Base-by-base conservation (phyloP, 371 early-diverging fungal species). In the Saksenaea vasiformis region DNA sequence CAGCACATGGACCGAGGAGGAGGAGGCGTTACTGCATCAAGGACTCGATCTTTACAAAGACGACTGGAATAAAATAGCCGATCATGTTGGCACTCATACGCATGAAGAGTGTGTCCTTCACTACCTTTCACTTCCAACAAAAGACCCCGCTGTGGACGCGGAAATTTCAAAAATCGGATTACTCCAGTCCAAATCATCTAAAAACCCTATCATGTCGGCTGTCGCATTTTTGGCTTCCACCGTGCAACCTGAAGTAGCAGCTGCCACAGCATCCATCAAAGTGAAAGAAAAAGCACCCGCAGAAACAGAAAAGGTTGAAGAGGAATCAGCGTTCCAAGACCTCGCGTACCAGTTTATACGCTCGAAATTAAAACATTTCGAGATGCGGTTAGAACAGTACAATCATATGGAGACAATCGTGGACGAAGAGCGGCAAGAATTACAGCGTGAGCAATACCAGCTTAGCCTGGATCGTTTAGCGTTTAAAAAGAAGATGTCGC, bases 201-300 rank as follows among this genome's bases (percentile, higher is more conserved):
- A 95, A 37, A 98, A 99, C 72, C 99, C 99, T 0, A 91, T 98
- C 19, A 90, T 98, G 92, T 87, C 94, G 7, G 89, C 97, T 0
- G 93, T 98, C 1, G 95, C 98, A 0, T 98, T 98, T 69, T 77
- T 99, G 69, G 95, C 96, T 2, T 88, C 93, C n/a, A 87, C 92
- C 8, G 97, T 99, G 9, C 86, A 91, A 68, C 97, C 99, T 0
- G 82, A 90, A 26, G 95, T 99, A 0, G 98, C 98, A 1, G 86
- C 90, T 5, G 95, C 93, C 1, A 95, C 95, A 10, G 96, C 36
- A 17, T 43, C 36, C 5, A 58, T 53, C 63, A 35, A 62, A 15
- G 56, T 31, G 19, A 47, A 22, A 22, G 56, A 55, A 28, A 55
- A 3, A 55, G 31, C 47, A 5, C 38, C 47, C 38, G 39, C 47